Conservation (phyloP, 2,329 filamentous ascomycete species). For the Penicillium sp. region DNA sequence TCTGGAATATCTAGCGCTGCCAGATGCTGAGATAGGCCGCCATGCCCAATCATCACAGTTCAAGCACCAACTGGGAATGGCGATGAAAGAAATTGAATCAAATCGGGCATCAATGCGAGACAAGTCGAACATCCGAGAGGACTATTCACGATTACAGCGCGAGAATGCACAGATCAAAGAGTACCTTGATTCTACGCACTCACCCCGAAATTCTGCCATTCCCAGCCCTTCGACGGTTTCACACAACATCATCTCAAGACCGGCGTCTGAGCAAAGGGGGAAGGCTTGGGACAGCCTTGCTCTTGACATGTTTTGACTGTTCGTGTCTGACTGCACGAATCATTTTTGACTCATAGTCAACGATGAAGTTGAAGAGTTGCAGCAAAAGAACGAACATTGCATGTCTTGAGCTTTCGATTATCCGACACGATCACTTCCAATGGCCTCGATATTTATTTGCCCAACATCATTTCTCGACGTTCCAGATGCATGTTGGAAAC, state of each 20-base stretch:
- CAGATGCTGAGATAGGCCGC: conserved; percentile 6
- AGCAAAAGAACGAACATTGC: neutral
- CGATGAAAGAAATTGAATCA: conserved; percentile 20
- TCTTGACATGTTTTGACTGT: conserved; percentile 19
- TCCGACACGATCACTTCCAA: neutral
- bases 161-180: conserved; percentile 21
- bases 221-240: conserved; percentile 3
- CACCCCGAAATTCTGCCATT: conserved; percentile 8
- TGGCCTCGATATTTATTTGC: neutral
- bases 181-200: conserved; percentile 12
- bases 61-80: conserved; percentile 16
- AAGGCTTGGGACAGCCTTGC: conserved; percentile 23
- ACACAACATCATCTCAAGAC: conserved; percentile 9
- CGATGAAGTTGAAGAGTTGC: neutral
- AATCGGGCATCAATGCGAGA: conserved; percentile 15
- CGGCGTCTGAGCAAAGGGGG: conserved; percentile 11
- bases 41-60: conserved; percentile 15
- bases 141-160: conserved; percentile 19
- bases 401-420: neutral
- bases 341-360: neutral
- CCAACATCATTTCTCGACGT: neutral
- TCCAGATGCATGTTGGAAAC: neutral
- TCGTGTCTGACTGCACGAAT: neutral
- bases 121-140: conserved; percentile 14
- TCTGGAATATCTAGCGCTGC: conserved; percentile 8